Conservation (phyloP, 1,284 basidiomycete species). For the Rhodotorula sp. region DNA sequence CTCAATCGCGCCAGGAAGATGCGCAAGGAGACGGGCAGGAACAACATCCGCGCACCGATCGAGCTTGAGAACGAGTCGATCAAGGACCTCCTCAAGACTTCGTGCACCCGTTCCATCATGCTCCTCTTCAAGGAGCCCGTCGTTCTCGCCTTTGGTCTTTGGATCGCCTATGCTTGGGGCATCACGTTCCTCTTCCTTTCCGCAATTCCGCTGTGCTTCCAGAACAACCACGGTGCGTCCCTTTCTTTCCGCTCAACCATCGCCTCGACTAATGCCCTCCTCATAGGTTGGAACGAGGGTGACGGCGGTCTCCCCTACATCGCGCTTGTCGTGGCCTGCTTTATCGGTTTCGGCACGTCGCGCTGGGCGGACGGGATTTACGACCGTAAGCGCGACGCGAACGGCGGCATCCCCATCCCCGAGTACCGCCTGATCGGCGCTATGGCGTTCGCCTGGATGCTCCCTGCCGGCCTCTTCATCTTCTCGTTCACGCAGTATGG, state of each 20-base stretch:
- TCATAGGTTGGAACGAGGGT: conserved; percentile 47
- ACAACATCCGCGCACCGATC: conserved; percentile 48
- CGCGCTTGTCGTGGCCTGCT: conserved; percentile 48
- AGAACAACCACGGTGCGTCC: conserved; percentile 44
- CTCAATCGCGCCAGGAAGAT: conserved; percentile 47
- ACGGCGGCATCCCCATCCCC: conserved; percentile 32
- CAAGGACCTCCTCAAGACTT: conserved; percentile 48
- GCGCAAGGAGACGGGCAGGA: conserved; percentile 49
- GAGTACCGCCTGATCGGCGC: conserved; percentile 41
- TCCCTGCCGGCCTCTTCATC: conserved; percentile 37
- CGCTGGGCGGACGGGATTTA: conserved; percentile 46
- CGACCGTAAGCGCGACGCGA: conserved; percentile 33
- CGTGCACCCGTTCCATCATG: conserved; percentile 48
- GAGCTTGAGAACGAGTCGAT: conserved; percentile 50
- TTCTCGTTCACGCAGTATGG: conserved; percentile 46
- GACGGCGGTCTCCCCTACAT: conserved; percentile 50
- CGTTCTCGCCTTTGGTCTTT: conserved; percentile 49
- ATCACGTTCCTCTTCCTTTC: conserved; percentile 48
- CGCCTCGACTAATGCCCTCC: background rate
- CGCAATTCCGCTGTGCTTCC: conserved; percentile 50
- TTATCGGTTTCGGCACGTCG: conserved; percentile 44
- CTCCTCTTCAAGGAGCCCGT: conserved; percentile 50
- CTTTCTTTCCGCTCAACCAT: background rate
- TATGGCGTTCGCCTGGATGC: conserved; percentile 33
- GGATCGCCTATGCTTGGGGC: conserved; percentile 43